Evolutionary conservation across 2,329 filamentous ascomycete species (phyloP).

Genomic region (Apiospora koreana): DNA sequence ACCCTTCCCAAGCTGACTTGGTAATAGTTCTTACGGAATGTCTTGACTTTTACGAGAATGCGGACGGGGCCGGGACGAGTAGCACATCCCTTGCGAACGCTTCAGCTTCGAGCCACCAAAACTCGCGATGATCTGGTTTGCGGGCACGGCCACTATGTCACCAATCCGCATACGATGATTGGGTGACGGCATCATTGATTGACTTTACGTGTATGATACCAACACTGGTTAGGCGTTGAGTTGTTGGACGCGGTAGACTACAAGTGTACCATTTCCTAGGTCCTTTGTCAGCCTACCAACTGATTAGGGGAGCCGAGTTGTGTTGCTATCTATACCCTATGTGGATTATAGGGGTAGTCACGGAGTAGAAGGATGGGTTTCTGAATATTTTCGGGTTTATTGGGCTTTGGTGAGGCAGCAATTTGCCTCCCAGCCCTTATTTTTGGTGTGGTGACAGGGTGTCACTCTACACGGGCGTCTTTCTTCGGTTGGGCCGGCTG

Average conservation of each 20-base stretch:
- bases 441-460: neutral
- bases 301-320: neutral
- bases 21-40: conserved; percentile 35
- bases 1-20: conserved; percentile 16
- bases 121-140: neutral
- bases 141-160: neutral
- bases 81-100: conserved; percentile 24
- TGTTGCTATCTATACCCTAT: neutral
- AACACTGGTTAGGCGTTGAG: conserved; percentile 10
- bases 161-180: neutral
- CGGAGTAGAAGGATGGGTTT: neutral
- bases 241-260: conserved; percentile 6
- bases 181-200: conserved; percentile 3
- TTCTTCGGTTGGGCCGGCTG: neutral
- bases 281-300: neutral
- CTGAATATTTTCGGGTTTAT: conserved; percentile 1
- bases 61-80: conserved; percentile 36
- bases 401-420: conserved; percentile 10
- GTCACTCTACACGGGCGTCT: neutral
- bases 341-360: neutral
- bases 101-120: conserved; percentile 20
- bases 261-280: conserved; percentile 4
- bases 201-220: conserved; percentile 12
- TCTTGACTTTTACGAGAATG: conserved; percentile 47
- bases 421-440: conserved; percentile 1